phyloP scores from a whole-genome alignment of 805 yeast genomes.

The Kuraishia hungarica region DNA sequence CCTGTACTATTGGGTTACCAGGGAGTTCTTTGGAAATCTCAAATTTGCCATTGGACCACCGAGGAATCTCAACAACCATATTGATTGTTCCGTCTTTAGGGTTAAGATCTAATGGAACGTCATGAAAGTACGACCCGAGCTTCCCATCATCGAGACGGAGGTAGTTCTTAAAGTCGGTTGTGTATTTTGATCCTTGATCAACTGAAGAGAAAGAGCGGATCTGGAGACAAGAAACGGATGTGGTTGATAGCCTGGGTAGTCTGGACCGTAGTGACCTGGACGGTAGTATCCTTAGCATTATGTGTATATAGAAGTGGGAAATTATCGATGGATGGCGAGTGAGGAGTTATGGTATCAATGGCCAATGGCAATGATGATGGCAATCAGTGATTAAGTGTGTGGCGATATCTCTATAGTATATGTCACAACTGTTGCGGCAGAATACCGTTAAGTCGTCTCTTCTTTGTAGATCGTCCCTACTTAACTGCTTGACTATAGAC shows the following conservation, averaged over 20 bases:
- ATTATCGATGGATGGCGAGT: too few relatives aligned
- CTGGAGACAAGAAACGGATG: background rate
- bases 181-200: constrained; percentile 28
- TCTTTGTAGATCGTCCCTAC: too few relatives aligned
- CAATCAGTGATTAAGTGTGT: too few relatives aligned
- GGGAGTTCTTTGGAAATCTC: constrained; percentile 53
- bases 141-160: constrained; percentile 31
- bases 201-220: constrained; percentile 9
- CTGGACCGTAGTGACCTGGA: background rate
- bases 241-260: too few relatives aligned
- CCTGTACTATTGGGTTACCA: constrained; percentile 78
- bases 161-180: constrained; percentile 33
- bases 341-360: too few relatives aligned
- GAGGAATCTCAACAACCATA: constrained; percentile 70
- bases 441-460: too few relatives aligned
- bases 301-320: too few relatives aligned
- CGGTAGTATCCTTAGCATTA: background rate
- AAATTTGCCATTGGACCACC: constrained; percentile 80
- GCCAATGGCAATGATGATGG: too few relatives aligned
- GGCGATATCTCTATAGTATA: too few relatives aligned
- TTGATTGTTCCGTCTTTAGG: constrained; percentile 34
- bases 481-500: too few relatives aligned
- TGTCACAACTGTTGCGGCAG: too few relatives aligned
- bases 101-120: constrained; percentile 50
- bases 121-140: constrained; percentile 63